phyloP scores from a whole-genome alignment of 2,329 filamentous ascomycete species.

The Penicillium sp. region DNA sequence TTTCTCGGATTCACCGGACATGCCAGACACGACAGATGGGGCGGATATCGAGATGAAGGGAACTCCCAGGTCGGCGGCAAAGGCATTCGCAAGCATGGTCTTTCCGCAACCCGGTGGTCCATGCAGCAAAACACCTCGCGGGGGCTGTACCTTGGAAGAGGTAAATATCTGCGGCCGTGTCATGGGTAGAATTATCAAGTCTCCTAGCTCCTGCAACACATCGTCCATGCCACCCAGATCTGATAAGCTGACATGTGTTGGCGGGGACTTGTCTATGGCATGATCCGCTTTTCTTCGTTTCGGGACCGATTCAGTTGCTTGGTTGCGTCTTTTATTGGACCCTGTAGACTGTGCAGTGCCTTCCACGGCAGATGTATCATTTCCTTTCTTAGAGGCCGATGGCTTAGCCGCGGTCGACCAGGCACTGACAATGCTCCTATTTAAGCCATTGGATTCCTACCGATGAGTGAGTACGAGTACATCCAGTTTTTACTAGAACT shows the following conservation, averaged over 20 bases:
- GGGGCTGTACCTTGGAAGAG: conserved; percentile 63
- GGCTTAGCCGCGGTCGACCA: conserved; percentile 47
- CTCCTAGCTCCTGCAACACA: conserved; percentile 64
- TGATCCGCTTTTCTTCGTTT: conserved; percentile 62
- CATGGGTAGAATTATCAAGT: conserved; percentile 70
- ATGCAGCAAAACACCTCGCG: conserved; percentile 72
- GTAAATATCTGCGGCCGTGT: conserved; percentile 63
- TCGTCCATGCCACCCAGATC: conserved; percentile 75
- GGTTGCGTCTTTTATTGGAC: conserved; percentile 53
- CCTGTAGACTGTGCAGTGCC: conserved; percentile 22
- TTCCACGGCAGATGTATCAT: conserved; percentile 24
- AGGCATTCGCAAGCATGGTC: conserved; percentile 76
- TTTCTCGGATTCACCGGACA: conserved; percentile 87
- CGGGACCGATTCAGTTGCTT: conserved; percentile 62
- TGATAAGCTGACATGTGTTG: conserved; percentile 62
- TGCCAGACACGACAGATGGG: conserved; percentile 76
- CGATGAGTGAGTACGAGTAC: not conserved
- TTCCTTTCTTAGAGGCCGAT: conserved; percentile 22
- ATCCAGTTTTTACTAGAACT: too few species aligned
- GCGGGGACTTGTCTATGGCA: conserved; percentile 60
- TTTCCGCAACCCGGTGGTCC: conserved; percentile 84
- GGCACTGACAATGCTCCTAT: conserved; percentile 59
- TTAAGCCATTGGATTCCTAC: conserved; percentile 59
- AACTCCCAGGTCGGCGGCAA: conserved; percentile 70
- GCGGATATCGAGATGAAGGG: conserved; percentile 80